Evolutionary conservation across 140 eudicot genomes (phyloP), one percentile per base, ranked within the genome.

Genomic region (Senecio squalidus): DNA sequence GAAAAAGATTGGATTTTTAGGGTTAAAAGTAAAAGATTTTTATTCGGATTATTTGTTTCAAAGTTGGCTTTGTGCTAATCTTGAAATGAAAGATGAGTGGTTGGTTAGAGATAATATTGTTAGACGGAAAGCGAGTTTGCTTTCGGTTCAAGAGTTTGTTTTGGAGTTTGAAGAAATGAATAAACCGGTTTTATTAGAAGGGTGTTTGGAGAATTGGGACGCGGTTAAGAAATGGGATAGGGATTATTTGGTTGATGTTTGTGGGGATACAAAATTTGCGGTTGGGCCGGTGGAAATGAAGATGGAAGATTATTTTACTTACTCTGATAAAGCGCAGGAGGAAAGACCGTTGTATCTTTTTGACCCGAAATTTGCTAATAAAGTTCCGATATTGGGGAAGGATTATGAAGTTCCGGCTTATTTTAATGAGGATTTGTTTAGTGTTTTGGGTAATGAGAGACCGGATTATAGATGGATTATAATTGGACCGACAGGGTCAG

Each of bases 21-120:
- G 87, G 73, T 72, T 92, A 60, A 74, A 67, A 18, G 85, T 92
- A 66, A 58, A 72, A 67, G 96, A 92, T 66, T 87, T 92, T 63
- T 92, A 79, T 65, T 87, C 96, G 52, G 99, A 92, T 82, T 92
- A 88, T 71, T 71, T 88, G 81, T 92, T 92, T 67, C 99, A 92
- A 58, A 92, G 99, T 18, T 92, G 99, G 99, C 76, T 92, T 28
- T 92, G 99, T 82, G 99, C 99, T 4, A 88, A 84, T 71, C 89
- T 92, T 58, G 99, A 88, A 73, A 84, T 88, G 95, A 88, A 84
- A 69, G 62, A 69, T 36, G 99, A 92, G 45, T 92, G 99, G 99
- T 74, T 92, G 11, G 71, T 60, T 38, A 88, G 95, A 73, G 99
- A 92, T 70, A 88, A 75, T 73, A 80, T 88, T 36, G 30, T 60